Evolutionary conservation across 352 stramenopile genomes (phyloP).

Genomic region (Saprolegnia diclina): DNA sequence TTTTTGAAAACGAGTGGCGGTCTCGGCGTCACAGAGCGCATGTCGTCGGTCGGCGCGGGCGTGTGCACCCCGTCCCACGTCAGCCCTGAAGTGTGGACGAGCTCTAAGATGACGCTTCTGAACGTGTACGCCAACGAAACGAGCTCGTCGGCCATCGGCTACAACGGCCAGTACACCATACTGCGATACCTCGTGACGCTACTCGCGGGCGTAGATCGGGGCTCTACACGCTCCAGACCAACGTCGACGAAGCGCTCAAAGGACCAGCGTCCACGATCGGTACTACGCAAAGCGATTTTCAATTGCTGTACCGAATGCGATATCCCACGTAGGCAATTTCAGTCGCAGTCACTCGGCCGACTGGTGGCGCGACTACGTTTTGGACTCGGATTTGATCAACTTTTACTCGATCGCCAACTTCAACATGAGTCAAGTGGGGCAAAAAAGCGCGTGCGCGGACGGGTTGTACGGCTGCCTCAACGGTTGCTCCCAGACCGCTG

Average conservation of each 20-base stretch:
- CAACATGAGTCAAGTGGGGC: not conserved
- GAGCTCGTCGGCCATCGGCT: conserved; percentile 1
- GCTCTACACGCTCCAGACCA: not conserved
- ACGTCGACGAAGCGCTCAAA: not conserved
- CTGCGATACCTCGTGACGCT: too few species aligned
- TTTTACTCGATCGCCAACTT: conserved; percentile 18
- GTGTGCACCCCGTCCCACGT: conserved; percentile 47
- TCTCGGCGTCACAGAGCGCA: conserved; percentile 31
- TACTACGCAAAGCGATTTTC: too few species aligned
- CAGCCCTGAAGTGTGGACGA: conserved; percentile 52
- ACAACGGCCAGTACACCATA: conserved; percentile 18
- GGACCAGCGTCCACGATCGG: not conserved
- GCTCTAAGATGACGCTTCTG: conserved; percentile 33
- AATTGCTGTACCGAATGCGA: too few species aligned
- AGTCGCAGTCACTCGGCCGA: conserved; percentile 1
- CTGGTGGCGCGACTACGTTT: conserved; percentile 6
- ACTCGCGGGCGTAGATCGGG: not conserved
- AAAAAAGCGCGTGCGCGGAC: not conserved
- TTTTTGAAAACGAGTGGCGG: not conserved
- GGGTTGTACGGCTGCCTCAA: conserved; percentile 6
- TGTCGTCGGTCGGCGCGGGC: conserved; percentile 34
- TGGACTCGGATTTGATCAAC: conserved; percentile 13
- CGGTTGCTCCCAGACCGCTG: conserved; percentile 24
- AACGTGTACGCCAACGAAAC: conserved; percentile 42
- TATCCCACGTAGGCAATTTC: not conserved